phyloP scores from a whole-genome alignment of 83 land plant genomes.

The Diphasiastrum complanatum region DNA sequence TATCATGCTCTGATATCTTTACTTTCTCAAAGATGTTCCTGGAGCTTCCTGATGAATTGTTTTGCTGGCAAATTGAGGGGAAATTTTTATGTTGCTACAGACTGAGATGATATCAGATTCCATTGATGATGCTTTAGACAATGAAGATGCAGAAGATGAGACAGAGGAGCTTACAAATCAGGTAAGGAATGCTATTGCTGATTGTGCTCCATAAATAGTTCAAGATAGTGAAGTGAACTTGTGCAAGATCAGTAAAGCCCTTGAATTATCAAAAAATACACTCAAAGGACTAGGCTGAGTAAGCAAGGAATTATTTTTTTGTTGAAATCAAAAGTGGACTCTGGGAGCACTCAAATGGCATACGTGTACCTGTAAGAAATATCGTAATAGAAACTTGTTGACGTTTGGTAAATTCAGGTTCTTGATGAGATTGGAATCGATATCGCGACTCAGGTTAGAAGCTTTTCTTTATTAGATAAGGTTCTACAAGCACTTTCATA shows the following conservation, averaged over 20 bases:
- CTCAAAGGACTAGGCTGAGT: too few relatives aligned
- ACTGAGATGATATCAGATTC: conserved; percentile 80
- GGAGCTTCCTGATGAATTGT: too few relatives aligned
- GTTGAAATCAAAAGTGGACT: neutral
- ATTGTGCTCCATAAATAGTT: neutral
- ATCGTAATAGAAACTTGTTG: too few relatives aligned
- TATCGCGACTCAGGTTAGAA: conserved; percentile 65
- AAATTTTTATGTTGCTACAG: too few relatives aligned
- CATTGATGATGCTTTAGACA: conserved; percentile 63
- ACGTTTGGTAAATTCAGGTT: conserved; percentile 42
- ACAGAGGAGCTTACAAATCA: conserved; percentile 73
- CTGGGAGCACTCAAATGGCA: too few relatives aligned
- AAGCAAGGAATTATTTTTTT: neutral
- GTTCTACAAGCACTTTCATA: too few relatives aligned
- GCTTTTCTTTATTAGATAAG: neutral
- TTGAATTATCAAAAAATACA: too few relatives aligned
- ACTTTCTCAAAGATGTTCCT: too few relatives aligned
- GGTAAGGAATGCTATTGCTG: conserved; percentile 21
- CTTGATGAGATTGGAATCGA: conserved; percentile 79
- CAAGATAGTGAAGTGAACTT: neutral
- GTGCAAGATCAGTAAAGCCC: too few relatives aligned
- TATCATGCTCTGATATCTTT: too few relatives aligned
- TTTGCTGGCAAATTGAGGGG: too few relatives aligned
- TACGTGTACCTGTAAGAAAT: too few relatives aligned
- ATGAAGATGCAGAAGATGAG: conserved; percentile 81